Percentiles rank a stretch among this genome's conserved stretches.
phyloP scores from a whole-genome alignment of 2,329 filamentous ascomycete species.

The Passalora sequoiae region DNA sequence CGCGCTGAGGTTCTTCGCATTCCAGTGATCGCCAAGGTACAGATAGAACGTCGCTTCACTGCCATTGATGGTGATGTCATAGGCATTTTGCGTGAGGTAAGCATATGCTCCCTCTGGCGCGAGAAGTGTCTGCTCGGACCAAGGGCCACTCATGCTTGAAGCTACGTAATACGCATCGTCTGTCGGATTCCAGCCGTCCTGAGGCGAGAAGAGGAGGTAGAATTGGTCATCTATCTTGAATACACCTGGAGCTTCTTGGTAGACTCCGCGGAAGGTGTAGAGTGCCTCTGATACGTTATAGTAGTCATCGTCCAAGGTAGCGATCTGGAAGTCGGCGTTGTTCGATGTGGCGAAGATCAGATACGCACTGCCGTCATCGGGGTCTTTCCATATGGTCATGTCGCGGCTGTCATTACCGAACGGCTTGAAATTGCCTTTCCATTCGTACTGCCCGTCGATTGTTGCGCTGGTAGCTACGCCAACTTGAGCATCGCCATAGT shows the following conservation, averaged over 20 bases:
- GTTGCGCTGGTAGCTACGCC: slow-evolving; percentile 57
- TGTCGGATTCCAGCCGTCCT: slow-evolving; percentile 49
- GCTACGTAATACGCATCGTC: slow-evolving; percentile 61
- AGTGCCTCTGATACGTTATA: slow-evolving; percentile 21
- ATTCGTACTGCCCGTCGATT: slow-evolving; percentile 58
- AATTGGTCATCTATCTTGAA: slow-evolving; percentile 57
- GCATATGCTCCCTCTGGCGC: slow-evolving; percentile 54
- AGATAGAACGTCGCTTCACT: slow-evolving; percentile 38
- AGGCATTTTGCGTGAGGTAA: slow-evolving; percentile 57
- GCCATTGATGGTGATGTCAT: slow-evolving; percentile 47
- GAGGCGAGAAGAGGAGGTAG: slow-evolving; percentile 58
- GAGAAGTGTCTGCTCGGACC: slow-evolving; percentile 58
- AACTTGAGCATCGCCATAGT: slow-evolving; percentile 60
- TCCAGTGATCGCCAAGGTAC: slow-evolving; percentile 66
- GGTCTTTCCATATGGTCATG: slow-evolving; percentile 57
- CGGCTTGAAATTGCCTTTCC: slow-evolving; percentile 45
- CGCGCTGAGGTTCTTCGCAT: slow-evolving; percentile 49
- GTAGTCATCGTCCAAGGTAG: slow-evolving; percentile 24
- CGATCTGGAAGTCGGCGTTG: slow-evolving; percentile 27
- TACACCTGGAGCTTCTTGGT: slow-evolving; percentile 56
- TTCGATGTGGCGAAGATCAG: slow-evolving; percentile 48
- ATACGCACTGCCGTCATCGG: slow-evolving; percentile 55
- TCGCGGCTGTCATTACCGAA: slow-evolving; percentile 52
- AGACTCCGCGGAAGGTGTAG: slow-evolving; percentile 23
- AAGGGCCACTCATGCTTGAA: slow-evolving; percentile 53